These are phyloP conservation scores for Allomyces javanicus DNA, from an alignment of 192 early-diverging fungal genomes.

Conservation along the genomic window DNA sequence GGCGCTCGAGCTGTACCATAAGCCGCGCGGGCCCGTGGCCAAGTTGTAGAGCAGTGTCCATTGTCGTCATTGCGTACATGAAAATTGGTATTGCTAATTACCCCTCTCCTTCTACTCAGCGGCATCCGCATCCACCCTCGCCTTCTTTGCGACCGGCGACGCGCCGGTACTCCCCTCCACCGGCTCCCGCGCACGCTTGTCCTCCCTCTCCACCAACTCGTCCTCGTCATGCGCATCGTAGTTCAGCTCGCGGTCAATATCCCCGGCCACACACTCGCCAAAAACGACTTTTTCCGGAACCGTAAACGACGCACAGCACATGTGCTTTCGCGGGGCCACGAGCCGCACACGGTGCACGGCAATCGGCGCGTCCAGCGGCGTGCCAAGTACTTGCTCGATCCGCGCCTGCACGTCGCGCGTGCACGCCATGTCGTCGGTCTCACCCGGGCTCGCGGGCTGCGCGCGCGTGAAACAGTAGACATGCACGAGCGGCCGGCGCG, in stretches of 20 bases:
- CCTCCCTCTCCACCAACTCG: no score
- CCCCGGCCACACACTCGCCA: slow-evolving; percentile 4
- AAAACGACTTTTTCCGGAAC: slow-evolving; percentile 63
- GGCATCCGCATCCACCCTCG: no score
- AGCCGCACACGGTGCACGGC: slow-evolving; percentile 68
- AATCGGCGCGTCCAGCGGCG: slow-evolving; percentile 11
- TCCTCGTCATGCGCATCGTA: neutral
- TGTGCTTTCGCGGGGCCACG: slow-evolving; percentile 97
- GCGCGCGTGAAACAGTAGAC: slow-evolving; percentile 19
- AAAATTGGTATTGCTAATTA: no score
- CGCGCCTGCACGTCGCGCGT: neutral
- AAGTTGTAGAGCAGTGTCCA: no score
- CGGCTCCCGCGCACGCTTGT: no score
- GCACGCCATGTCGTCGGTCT: slow-evolving; percentile 6
- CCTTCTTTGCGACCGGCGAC: no score
- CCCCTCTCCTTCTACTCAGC: no score
- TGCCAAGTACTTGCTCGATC: slow-evolving; percentile 1
- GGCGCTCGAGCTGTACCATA: no score
- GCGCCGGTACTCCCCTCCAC: no score
- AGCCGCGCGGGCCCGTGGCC: no score
- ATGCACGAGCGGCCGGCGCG: slow-evolving; percentile 1
- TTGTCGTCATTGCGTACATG: no score
- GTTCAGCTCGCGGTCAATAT: neutral
- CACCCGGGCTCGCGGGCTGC: slow-evolving; percentile 25
- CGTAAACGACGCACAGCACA: slow-evolving; percentile 82